phyloP scores from a whole-genome alignment of 345 rosid species.

The Salix dunnii region DNA sequence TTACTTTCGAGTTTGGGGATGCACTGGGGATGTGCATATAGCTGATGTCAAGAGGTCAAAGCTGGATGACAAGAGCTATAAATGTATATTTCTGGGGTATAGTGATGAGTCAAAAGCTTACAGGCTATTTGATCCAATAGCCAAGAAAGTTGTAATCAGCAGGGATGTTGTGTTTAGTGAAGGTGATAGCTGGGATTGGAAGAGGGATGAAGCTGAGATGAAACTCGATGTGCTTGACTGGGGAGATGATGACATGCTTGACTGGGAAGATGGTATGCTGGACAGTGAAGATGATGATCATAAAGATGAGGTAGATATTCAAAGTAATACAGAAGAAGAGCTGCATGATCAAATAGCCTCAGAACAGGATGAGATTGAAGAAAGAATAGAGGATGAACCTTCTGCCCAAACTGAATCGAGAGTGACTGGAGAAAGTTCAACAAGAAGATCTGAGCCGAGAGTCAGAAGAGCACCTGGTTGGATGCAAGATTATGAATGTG shows the following conservation, averaged over 20 bases:
- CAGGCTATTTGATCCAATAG: neutral
- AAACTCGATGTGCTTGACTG: neutral
- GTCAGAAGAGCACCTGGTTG: neutral
- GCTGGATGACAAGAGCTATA: neutral
- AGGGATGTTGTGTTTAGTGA: neutral
- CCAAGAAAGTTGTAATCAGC: neutral
- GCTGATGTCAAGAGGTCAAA: neutral
- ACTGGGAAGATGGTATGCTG: too few relatives aligned
- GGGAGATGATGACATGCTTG: neutral
- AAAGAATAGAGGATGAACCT: too few relatives aligned
- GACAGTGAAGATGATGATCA: too few relatives aligned
- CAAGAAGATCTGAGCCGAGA: too few relatives aligned
- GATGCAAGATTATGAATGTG: neutral
- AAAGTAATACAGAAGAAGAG: accelerated
- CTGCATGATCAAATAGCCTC: too few relatives aligned
- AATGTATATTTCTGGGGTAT: neutral
- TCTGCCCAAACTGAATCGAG: too few relatives aligned
- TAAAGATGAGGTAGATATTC: neutral
- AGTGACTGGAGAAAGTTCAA: too few relatives aligned
- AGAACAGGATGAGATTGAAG: too few relatives aligned
- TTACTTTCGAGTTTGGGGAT: neutral
- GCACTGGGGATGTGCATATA: neutral
- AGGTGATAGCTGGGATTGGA: neutral
- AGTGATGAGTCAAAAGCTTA: neutral
- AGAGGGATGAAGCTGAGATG: neutral